Percentiles rank a stretch among this genome's conserved stretches.
phyloP scores from a whole-genome alignment of 768 basidiomycete genomes.

The Termitomyces sp. region DNA sequence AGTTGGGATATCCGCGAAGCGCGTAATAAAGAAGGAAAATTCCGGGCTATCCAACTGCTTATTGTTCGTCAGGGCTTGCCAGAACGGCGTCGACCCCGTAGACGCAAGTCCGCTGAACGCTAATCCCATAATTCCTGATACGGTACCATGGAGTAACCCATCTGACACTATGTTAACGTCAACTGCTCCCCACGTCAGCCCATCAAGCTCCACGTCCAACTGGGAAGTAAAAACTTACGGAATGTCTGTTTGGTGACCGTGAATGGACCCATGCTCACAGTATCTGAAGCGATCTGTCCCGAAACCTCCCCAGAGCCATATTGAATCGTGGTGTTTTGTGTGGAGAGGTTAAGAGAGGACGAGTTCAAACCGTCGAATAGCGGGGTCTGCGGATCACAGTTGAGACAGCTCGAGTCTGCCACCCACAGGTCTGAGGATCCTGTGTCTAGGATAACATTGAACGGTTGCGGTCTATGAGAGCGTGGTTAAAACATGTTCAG shows the following conservation, averaged over 20 bases:
- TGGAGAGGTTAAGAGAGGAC: conserved; percentile 25
- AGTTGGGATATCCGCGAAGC: conserved; percentile 32
- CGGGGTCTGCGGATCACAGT: conserved; percentile 36
- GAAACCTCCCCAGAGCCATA: conserved; percentile 70
- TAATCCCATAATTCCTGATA: conserved; percentile 74
- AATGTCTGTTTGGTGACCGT: conserved; percentile 48
- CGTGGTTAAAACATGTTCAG: conserved; percentile 1
- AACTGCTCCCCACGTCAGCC: conserved; percentile 33
- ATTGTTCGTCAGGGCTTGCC: conserved; percentile 44
- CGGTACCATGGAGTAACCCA: conserved; percentile 38
- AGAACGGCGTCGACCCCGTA: conserved; percentile 56
- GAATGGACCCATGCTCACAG: conserved; percentile 62
- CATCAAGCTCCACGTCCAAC: neutral
- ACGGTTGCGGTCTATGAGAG: conserved; percentile 48
- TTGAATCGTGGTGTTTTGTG: too few relatives aligned
- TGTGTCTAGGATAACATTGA: conserved; percentile 85
- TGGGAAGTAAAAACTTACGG: conserved; percentile 28
- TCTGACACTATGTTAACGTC: conserved; percentile 45
- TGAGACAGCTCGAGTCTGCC: conserved; percentile 40
- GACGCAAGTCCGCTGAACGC: conserved; percentile 57
- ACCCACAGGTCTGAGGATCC: conserved; percentile 93
- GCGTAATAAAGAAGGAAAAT: conserved; percentile 61
- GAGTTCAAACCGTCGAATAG: conserved; percentile 41
- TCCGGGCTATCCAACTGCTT: conserved; percentile 42
- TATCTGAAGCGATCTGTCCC: conserved; percentile 53